phyloP scores from a whole-genome alignment of 352 stramenopile species.

The Blastocystis sp. region DNA sequence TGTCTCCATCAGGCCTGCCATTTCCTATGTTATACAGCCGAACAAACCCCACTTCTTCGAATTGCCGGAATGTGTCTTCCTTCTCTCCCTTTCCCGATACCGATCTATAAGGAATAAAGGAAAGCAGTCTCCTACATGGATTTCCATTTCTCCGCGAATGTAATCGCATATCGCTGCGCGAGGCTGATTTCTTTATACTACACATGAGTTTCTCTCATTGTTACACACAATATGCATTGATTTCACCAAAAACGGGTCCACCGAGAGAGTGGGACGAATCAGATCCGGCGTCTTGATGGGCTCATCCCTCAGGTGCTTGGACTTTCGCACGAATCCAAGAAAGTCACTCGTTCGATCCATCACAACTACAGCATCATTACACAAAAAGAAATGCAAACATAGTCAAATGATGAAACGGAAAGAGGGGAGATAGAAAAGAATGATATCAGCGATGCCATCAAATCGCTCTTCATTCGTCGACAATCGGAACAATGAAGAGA shows the following conservation, averaged over 20 bases:
- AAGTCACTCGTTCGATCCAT: slow-evolving; percentile 36
- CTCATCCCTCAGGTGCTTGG: neutral
- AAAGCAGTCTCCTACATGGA: neutral
- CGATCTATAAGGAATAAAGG: neutral
- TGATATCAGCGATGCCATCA: no score
- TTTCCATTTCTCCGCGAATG: neutral
- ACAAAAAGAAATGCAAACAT: no score
- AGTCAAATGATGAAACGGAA: no score
- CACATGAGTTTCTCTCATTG: neutral
- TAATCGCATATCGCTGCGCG: neutral
- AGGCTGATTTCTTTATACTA: slow-evolving; percentile 24
- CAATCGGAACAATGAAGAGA: no score
- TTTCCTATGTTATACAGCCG: slow-evolving; percentile 9
- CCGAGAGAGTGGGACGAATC: neutral
- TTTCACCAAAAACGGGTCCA: slow-evolving; percentile 1
- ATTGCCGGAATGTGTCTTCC: neutral
- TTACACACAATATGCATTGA: neutral
- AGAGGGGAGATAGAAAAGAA: no score
- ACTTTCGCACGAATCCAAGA: neutral
- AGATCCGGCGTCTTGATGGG: neutral
- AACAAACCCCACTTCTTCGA: neutral
- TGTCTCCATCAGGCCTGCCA: neutral
- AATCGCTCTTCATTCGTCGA: no score
- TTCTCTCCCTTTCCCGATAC: neutral
- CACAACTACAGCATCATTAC: no score